Percentiles rank a stretch among this genome's conserved stretches.
Evolutionary conservation across 306 rosid species (phyloP).

Genomic region (Senna siamea): DNA sequence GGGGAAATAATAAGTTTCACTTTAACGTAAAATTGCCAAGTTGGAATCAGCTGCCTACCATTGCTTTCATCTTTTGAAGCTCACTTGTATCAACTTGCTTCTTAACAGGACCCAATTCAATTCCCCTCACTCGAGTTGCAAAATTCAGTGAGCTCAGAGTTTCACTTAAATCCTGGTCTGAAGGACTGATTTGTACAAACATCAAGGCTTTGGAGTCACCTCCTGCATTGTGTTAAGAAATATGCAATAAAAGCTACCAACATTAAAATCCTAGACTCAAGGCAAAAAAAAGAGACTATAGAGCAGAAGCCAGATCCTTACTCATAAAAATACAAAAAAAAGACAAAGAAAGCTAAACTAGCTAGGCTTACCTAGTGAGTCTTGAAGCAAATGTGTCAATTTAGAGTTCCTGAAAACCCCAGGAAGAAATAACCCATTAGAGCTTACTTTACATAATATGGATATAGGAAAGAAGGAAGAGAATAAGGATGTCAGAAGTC

Average conservation of each 20-base stretch:
- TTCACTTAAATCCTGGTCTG: constrained; percentile 82
- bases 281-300: not conserved
- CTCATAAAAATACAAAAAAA: constrained; percentile 18
- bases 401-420: constrained; percentile 78
- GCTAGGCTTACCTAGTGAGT: constrained; percentile 70
- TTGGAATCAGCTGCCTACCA: constrained; percentile 54
- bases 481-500: constrained; percentile 15
- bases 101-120: constrained; percentile 85
- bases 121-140: constrained; percentile 86
- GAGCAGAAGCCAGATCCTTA: constrained; percentile 15
- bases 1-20: constrained; percentile 5
- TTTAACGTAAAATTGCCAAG: not conserved
- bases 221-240: constrained; percentile 52
- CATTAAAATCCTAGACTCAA: not conserved
- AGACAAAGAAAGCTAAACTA: constrained; percentile 17
- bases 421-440: constrained; percentile 31
- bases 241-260: constrained; percentile 13
- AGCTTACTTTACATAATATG: constrained; percentile 19
- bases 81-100: constrained; percentile 83
- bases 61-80: constrained; percentile 69
- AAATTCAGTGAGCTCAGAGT: constrained; percentile 84
- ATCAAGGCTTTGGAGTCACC: constrained; percentile 88
- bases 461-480: constrained; percentile 12
- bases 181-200: constrained; percentile 93
- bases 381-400: constrained; percentile 92